A percentile compares a stretch with the other conserved stretches of the same genome.
These are phyloP conservation scores for Saxophila tyrrhenica DNA, from an alignment of 495 filamentous ascomycete species.

Conservation along the genomic window DNA sequence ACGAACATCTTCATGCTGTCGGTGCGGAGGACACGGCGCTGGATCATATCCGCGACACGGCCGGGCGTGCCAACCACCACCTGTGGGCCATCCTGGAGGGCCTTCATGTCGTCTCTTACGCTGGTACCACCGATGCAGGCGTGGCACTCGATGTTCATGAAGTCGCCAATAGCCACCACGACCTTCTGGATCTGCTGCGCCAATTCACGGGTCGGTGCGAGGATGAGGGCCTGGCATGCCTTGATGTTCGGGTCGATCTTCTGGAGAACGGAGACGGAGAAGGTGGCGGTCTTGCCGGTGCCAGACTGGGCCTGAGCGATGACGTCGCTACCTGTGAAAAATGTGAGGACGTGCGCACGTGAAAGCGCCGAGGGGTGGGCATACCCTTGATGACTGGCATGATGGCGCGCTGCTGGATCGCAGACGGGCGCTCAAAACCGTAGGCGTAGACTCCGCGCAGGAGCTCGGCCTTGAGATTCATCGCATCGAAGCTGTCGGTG, in stretches of 20 bases:
- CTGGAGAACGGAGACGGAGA: conserved; percentile 96
- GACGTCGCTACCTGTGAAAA: conserved; percentile 75
- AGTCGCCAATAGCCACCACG: conserved; percentile 94
- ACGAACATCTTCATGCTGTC: conserved; percentile 98
- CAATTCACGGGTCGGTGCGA: conserved; percentile 93
- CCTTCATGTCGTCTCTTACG: conserved; percentile 94
- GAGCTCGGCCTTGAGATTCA: conserved; percentile 92
- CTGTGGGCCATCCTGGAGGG: conserved; percentile 89
- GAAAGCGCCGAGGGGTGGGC: conserved; percentile 24
- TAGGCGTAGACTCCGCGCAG: conserved; percentile 99
- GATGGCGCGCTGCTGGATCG: conserved; percentile 98
- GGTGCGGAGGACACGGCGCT: conserved; percentile 85
- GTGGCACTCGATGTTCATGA: conserved; percentile 98
- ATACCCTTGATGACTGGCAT: conserved; percentile 99
- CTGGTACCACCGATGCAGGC: conserved; percentile 98
- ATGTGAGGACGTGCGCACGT: not conserved
- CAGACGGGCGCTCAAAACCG: conserved; percentile 97
- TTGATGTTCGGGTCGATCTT: conserved; percentile 90
- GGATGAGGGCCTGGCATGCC: conserved; percentile 86
- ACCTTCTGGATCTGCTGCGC: conserved; percentile 99
- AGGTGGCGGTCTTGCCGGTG: conserved; percentile 98
- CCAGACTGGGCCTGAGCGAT: conserved; percentile 99
- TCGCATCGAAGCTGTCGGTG: conserved; percentile 96
- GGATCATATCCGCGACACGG: conserved; percentile 98
- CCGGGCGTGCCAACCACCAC: conserved; percentile 95